phyloP scores from a whole-genome alignment of 2,329 filamentous ascomycete species.

The Furcasterigmium furcatum region DNA sequence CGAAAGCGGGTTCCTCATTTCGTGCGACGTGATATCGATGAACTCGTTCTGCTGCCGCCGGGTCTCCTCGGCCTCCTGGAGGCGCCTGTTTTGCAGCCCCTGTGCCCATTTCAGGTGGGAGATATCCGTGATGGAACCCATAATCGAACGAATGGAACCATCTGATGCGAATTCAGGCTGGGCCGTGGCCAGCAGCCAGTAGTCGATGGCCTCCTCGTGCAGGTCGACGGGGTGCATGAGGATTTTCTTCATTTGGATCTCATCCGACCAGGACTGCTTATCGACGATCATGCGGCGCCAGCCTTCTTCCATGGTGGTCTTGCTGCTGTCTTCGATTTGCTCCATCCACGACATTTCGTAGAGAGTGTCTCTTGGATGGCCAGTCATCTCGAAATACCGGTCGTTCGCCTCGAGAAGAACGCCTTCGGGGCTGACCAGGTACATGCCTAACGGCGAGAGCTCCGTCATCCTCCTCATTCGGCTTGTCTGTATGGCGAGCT shows the following conservation, averaged over 20 bases:
- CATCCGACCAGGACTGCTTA: constrained; percentile 30
- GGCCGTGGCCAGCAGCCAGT: constrained; percentile 37
- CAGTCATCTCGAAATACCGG: constrained; percentile 44
- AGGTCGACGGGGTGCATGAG: constrained; percentile 23
- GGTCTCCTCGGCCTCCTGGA: constrained; percentile 32
- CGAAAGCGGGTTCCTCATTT: constrained; percentile 51
- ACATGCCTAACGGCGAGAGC: constrained; percentile 31
- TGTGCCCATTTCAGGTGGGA: constrained; percentile 40
- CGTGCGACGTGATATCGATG: constrained; percentile 48
- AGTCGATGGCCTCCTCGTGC: constrained; percentile 34
- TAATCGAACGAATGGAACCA: constrained; percentile 29
- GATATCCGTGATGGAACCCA: constrained; percentile 39
- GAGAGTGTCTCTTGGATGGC: constrained; percentile 29
- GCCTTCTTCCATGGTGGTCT: constrained; percentile 23
- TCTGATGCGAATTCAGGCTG: constrained; percentile 26
- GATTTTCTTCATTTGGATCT: constrained; percentile 36
- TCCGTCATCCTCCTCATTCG: constrained; percentile 33
- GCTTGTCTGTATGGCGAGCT: constrained; percentile 29
- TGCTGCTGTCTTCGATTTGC: constrained; percentile 31
- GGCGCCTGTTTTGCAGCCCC: constrained; percentile 28
- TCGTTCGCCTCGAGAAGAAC: constrained; percentile 41
- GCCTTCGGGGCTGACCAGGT: constrained; percentile 33
- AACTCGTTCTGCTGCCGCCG: constrained; percentile 52
- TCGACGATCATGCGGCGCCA: constrained; percentile 33
- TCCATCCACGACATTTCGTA: constrained; percentile 38